Evolutionary conservation across 176 grass and related monocot species (phyloP).

Genomic region (Chrysopogon serrulatus): DNA sequence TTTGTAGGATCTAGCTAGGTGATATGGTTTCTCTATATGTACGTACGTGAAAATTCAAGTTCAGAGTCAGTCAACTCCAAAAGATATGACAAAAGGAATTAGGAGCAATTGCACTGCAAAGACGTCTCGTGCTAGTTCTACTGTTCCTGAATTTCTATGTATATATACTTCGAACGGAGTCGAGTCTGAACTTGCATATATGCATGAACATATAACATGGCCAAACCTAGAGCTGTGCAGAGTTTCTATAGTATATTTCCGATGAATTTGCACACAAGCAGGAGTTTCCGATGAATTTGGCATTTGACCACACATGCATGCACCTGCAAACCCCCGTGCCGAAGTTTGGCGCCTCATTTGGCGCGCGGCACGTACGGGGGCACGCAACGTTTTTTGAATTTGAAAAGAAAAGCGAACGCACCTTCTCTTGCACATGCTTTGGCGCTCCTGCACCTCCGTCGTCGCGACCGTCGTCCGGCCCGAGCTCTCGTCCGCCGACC

Average conservation of each 20-base stretch:
- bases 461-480: constrained; percentile 12
- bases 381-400: neutral
- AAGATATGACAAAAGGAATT: neutral
- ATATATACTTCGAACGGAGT: no score
- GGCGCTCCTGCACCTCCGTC: constrained; percentile 18
- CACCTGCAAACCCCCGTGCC: neutral
- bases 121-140: neutral
- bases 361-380: neutral
- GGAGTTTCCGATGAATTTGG: no score
- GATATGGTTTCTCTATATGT: neutral
- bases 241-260: no score
- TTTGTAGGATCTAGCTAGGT: neutral
- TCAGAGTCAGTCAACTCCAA: neutral
- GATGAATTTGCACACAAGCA: no score
- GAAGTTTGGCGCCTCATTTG: neutral
- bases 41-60: neutral
- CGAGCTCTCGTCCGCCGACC: constrained; percentile 53
- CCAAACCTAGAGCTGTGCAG: no score
- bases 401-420: neutral
- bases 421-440: constrained; percentile 49
- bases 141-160: neutral
- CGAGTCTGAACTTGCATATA: no score
- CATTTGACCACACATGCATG: no score
- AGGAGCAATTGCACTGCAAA: neutral
- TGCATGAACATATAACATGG: no score